Evolutionary conservation across 164 flowering plant species (phyloP), one percentile per base, ranked within the genome.

Genomic region (Akebia trifoliata): DNA sequence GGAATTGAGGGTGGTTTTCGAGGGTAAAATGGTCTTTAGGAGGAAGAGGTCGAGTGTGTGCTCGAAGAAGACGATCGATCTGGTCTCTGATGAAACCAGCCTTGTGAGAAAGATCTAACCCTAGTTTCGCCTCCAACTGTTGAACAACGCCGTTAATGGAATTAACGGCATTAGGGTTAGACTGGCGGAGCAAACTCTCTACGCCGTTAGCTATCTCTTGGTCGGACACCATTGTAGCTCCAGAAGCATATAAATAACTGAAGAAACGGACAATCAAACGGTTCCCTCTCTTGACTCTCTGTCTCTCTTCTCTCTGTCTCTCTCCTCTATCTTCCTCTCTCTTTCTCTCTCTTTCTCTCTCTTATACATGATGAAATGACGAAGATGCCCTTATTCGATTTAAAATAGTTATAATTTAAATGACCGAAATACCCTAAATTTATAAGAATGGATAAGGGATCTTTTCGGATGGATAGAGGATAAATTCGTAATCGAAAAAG

Each of bases 161-260:
- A 11, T 73, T 70, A 28, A 75, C 35, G 26, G 59, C 6, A 62
- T 70, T 76, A 15, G 86, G 84, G 72, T 71, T 75, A 7, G 83
- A 62, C 15, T 75, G 78, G 24, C 90, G 78, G 50, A 89, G 81
- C 28, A 89, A 59, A 4, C 74, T 50, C 64, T 78, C 83, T 20
- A 89, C 69, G 0, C 74, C 86, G 63, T 76, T 62, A 4, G 79
- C 87, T 57, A 89, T 73, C 24, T 86, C 82, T 52, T 84, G 87
- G 77, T 89, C 97, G 28, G 84, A 62, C 73, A 67, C 88, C 88
- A 81, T 83, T 52, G 30, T 26, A 25, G 29, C 35, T 2, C 29
- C 50, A 15, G 17, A 64, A 8, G 49, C 58, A 53, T 46, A 62
- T 48, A 61, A n/a, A 38, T 63, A 63, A 63, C 61, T 21, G 61